Evolutionary conservation across 2,329 filamentous ascomycete genomes (phyloP), one percentile per base, ranked within the genome.

Genomic region (Cyphellophora attinorum): DNA sequence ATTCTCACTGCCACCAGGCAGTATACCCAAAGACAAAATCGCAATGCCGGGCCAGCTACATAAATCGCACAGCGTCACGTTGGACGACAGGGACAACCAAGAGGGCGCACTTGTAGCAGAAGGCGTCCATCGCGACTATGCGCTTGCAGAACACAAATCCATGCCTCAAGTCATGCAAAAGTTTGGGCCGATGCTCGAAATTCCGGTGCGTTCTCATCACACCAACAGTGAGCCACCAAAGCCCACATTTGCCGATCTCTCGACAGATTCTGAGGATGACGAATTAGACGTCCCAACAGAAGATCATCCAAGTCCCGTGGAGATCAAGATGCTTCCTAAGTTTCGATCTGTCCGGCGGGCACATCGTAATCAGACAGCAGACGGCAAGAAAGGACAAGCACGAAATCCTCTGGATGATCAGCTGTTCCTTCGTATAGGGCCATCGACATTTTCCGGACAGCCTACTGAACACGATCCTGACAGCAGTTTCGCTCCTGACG

Each of bases 381-480:
- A 37, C 29, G 45, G 48, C 15, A 42, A 35, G 11, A 54, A 75
- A 51, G 72, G 75, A 14, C 72, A 81, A 40, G 76, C 74, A 2
- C 74, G 77, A 41, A 73, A 83, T 45, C 70, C 73, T 0, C 58
- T 77, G 5, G 72, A 79, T 40, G 76, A 79, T 41, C 73, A 76
- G 1, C 64, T 80, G 0, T 82, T 81, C 53, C 70, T 95, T 6
- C 79, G 81, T 37, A 86, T 95, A 44, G 85, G 85, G 11, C 74
- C 76, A 6, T 66, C 62, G 16, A 62, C 57, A 11, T 65, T 59
- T 44, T 55, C 53, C 2, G 60, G 60, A 8, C 29, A 39, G 14
- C 45, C 42, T 1, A 78, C 79, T 29, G 66, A 70, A 3, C 64
- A 64, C 12, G 48, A 54, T n/a, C 46, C 56, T 5, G 37, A 45